Conservation (phyloP, 1,284 basidiomycete species). For the Fomitopsis betulina region DNA sequence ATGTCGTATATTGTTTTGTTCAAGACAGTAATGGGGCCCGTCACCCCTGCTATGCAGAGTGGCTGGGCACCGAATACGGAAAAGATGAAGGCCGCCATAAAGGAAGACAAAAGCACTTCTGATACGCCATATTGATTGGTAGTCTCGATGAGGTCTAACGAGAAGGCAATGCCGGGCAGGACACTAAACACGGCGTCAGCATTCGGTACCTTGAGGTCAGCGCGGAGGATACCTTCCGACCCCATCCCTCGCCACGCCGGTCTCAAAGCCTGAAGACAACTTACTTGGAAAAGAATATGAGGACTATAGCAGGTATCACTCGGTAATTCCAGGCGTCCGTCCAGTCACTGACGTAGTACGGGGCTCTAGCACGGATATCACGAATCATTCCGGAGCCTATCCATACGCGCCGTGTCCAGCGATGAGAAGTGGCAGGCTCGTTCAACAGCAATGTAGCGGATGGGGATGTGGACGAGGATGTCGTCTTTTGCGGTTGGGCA, state of each 20-base stretch:
- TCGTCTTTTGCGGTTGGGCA: background rate
- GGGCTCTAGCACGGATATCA: constrained; percentile 74
- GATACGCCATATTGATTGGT: constrained; percentile 87
- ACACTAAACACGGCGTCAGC: constrained; percentile 40
- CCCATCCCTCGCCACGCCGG: background rate
- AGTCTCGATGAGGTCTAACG: constrained; percentile 90
- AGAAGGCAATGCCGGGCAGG: constrained; percentile 90
- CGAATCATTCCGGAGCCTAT: constrained; percentile 71
- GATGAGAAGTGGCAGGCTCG: background rate
- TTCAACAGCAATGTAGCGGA: constrained; percentile 18
- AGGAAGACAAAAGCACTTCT: constrained; percentile 78
- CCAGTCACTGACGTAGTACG: constrained; percentile 87
- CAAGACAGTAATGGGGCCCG: constrained; percentile 87
- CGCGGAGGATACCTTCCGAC: background rate
- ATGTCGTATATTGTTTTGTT: constrained; percentile 91
- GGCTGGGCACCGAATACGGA: constrained; percentile 90
- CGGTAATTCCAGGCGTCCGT: constrained; percentile 86
- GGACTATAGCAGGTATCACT: constrained; percentile 68
- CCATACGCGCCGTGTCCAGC: constrained; percentile 16
- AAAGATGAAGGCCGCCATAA: constrained; percentile 91
- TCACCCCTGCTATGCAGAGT: constrained; percentile 91
- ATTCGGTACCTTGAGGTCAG: background rate
- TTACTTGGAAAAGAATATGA: constrained; percentile 81
- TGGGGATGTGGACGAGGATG: constrained; percentile 12
- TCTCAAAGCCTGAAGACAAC: constrained; percentile 18